Evolutionary conservation across 257 asterid species (phyloP), one percentile per base, ranked within the genome.

Genomic region (Nicotiana tabacum): DNA sequence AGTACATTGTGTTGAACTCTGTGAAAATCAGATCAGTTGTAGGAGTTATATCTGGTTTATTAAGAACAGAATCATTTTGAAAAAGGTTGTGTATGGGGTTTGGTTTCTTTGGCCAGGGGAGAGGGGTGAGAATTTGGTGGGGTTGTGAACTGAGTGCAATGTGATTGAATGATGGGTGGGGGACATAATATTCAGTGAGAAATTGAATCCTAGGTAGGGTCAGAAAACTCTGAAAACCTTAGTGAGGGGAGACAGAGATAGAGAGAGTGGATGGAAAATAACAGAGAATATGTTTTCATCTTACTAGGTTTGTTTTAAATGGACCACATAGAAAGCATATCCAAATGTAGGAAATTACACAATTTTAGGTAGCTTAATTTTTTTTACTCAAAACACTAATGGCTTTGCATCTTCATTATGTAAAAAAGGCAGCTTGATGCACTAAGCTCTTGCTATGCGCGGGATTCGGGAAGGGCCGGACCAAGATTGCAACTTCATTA

Each of bases 121-220:
- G 65, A 82, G 80, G 62, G 82, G 77, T 77, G 24, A 12, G 64
- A 21, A 21, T 9, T 1, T 9, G 57, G 29, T 43, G 60, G 57
- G 77, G 86, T 67, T 79, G 82, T 89, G 91, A 84, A 87, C 84
- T 84, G 86, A 46, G 85, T 84, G 66, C 79, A 91, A 90, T 81
- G 88, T 87, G 97, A 92, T 89, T 90, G 93, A 93, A 80, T 83
- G 96, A 90, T 85, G 81, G 90, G 91, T 62, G 87, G 84, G 86
- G 90, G 91, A 87, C 57, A n/a, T 74, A 6, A 48, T 9, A 61
- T 6, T 48, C 29, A 84, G 90, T 80, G 86, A 85, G 78, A 68
- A 84, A 81, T 82, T 81, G 76, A 85, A 91, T 81, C 79, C 39
- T 66, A 82, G 61, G 94, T 90, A 82, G 90, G 90, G 90, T 84